phyloP scores from a whole-genome alignment of 306 rosid genomes.

The Trifolium subterraneum region DNA sequence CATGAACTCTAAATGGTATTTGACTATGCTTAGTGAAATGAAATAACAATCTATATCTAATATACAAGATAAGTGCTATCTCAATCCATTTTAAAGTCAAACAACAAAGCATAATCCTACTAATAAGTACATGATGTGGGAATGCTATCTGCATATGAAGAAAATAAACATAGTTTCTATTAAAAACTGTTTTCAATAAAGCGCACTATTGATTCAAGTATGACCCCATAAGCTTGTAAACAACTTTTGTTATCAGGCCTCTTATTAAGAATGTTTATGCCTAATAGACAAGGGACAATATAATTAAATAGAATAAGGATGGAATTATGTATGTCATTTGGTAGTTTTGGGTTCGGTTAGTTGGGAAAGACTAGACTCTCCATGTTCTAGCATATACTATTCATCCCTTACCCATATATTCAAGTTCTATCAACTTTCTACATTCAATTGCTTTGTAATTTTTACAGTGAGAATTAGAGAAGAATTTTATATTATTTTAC shows the following conservation, averaged over 20 bases:
- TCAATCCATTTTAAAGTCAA: neutral
- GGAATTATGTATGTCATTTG: too few species aligned
- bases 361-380: too few species aligned
- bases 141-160: neutral
- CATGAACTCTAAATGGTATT: slow-evolving; percentile 16
- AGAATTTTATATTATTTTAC: slow-evolving; percentile 2
- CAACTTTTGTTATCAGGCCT: neutral
- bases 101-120: neutral
- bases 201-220: slow-evolving; percentile 5
- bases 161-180: slow-evolving; percentile 16
- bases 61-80: neutral
- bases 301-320: too few species aligned
- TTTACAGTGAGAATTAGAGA: slow-evolving; percentile 5
- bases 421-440: neutral
- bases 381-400: too few species aligned
- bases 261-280: too few species aligned
- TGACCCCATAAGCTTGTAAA: neutral
- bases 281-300: too few species aligned
- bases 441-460: neutral
- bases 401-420: too few species aligned
- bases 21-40: neutral
- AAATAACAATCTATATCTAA: slow-evolving; percentile 2
- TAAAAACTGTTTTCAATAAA: neutral
- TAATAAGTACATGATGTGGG: neutral
- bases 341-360: too few species aligned